Percentiles rank a stretch among this genome's conserved stretches.
These are phyloP conservation scores for Nemania diffusa DNA, from an alignment of 2,329 filamentous ascomycete genomes.

Conservation along the genomic window DNA sequence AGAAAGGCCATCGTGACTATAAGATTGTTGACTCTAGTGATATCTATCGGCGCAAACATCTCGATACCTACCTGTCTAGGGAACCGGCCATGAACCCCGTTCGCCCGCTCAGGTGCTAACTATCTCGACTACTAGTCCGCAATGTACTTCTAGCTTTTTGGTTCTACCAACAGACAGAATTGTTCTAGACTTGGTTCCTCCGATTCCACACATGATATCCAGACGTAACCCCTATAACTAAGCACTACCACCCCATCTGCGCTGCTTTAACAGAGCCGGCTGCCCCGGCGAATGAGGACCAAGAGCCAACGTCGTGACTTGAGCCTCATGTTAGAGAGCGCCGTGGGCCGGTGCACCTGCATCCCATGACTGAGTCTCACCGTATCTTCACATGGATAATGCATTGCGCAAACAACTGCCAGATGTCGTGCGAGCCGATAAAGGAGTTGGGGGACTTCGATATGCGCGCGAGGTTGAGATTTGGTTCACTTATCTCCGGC, in stretches of 20 bases:
- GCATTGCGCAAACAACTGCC: background rate
- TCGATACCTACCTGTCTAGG: too few species aligned
- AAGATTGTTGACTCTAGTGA: too few species aligned
- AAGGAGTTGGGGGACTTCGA: constrained; percentile 22
- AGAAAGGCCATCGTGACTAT: too few species aligned
- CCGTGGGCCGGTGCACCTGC: background rate
- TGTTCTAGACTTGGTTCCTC: constrained; percentile 21
- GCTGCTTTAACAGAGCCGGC: constrained; percentile 24
- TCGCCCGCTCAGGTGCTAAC: too few species aligned
- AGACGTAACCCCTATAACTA: constrained; percentile 5
- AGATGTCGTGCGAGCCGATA: constrained; percentile 15
- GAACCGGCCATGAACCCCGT: too few species aligned
- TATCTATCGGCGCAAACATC: too few species aligned
- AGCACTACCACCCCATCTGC: constrained; percentile 4
- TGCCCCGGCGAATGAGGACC: constrained; percentile 12
- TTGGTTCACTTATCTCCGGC: background rate
- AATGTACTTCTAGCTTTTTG: background rate
- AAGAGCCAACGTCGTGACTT: background rate
- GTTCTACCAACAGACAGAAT: background rate
- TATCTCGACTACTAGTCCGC: background rate
- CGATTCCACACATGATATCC: background rate
- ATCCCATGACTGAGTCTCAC: constrained; percentile 25
- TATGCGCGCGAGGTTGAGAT: background rate
- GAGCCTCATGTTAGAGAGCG: constrained; percentile 22
- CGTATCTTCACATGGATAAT: constrained; percentile 5